Conservation (phyloP, 306 rosid genomes). For the Sphenostylis stenocarpa region DNA sequence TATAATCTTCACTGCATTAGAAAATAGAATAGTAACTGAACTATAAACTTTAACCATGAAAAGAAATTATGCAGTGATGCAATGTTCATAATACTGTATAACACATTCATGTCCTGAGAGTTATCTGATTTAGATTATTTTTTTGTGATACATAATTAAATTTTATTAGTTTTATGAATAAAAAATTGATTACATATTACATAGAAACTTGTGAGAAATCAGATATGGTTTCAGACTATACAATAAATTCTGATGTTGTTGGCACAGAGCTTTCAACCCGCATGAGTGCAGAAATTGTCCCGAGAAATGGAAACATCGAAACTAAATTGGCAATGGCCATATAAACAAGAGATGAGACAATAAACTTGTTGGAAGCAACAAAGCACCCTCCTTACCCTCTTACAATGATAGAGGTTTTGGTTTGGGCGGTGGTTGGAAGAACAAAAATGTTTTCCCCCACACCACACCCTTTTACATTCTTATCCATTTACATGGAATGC, state of each 20-base stretch:
- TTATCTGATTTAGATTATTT: not conserved
- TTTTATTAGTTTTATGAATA: not conserved
- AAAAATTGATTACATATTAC: not conserved
- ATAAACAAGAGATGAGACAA: slow-evolving; percentile 27
- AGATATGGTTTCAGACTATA: not conserved
- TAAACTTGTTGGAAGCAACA: slow-evolving; percentile 37
- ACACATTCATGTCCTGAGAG: slow-evolving; percentile 37
- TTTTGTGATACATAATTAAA: not conserved
- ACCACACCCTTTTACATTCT: slow-evolving; percentile 52
- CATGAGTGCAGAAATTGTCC: slow-evolving; percentile 54
- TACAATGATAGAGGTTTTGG: slow-evolving; percentile 42
- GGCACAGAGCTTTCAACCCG: not conserved
- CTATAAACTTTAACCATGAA: not conserved
- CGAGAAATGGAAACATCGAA: slow-evolving; percentile 56
- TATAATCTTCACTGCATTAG: not conserved
- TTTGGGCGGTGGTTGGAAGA: slow-evolving; percentile 71
- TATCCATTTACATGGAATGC: slow-evolving; percentile 47
- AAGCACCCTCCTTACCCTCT: slow-evolving; percentile 22
- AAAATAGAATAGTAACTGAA: not conserved
- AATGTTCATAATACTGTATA: not conserved
- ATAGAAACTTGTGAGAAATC: not conserved
- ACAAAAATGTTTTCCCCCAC: slow-evolving; percentile 51
- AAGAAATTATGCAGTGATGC: not conserved
- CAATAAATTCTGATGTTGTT: not conserved
- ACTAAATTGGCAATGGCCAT: slow-evolving; percentile 42